Conservation (phyloP, 148 eudicot genomes). For the Spergularia marina region DNA sequence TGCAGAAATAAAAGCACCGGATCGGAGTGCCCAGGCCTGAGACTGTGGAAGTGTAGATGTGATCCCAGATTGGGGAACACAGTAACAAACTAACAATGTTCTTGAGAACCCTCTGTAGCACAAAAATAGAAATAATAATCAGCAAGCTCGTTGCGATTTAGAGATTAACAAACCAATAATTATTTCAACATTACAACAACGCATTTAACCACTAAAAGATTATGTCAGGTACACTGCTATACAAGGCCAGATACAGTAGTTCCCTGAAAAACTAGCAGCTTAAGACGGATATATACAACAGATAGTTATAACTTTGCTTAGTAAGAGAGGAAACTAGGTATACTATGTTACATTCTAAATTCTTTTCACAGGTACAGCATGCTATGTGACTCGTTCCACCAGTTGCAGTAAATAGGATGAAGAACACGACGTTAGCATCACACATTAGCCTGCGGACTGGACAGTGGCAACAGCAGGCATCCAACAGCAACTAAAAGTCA, state of each 20-base stretch:
- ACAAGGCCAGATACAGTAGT: neutral
- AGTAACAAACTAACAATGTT: too few relatives aligned
- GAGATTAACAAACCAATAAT: neutral
- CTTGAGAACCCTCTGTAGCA: too few relatives aligned
- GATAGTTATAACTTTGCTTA: neutral
- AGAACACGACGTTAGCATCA: neutral
- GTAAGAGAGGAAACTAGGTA: neutral
- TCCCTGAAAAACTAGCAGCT: too few relatives aligned
- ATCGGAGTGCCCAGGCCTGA: too few relatives aligned
- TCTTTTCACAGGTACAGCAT: neutral
- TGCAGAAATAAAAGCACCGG: too few relatives aligned
- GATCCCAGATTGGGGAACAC: too few relatives aligned
- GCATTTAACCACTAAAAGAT: neutral
- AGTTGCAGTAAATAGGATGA: neutral
- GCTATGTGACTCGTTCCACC: conserved; percentile 5
- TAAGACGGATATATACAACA: neutral
- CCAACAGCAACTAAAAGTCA: neutral
- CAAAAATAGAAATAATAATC: too few relatives aligned
- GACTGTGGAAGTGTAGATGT: too few relatives aligned
- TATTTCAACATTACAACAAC: neutral
- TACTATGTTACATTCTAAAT: conserved; percentile 12
- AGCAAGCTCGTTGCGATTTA: too few relatives aligned
- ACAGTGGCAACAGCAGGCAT: neutral
- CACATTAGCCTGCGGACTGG: neutral
- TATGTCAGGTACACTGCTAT: neutral